Evolutionary conservation across 352 stramenopile genomes (phyloP).

Genomic region (Peronospora tabacina): DNA sequence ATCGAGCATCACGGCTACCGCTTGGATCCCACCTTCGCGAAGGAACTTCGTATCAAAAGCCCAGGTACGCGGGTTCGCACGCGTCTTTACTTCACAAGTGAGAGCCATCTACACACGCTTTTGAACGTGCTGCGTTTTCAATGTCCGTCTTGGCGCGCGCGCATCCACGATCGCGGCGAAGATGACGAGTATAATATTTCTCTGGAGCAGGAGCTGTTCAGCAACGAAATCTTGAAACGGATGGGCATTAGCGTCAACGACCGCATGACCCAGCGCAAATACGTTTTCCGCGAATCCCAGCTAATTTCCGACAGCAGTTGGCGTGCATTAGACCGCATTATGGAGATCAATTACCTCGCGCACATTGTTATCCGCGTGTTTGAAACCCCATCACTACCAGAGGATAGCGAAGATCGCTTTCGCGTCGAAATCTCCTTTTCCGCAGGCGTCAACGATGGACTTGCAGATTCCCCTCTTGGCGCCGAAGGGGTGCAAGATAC

Average conservation of each 20-base stretch:
- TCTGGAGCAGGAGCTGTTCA: slow-evolving; percentile 74
- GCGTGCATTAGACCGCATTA: slow-evolving; percentile 75
- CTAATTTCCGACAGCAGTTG: slow-evolving; percentile 69
- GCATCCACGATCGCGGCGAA: slow-evolving; percentile 45
- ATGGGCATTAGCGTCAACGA: slow-evolving; percentile 83
- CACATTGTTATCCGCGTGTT: slow-evolving; percentile 99
- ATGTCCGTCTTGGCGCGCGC: slow-evolving; percentile 58
- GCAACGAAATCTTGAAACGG: slow-evolving; percentile 75
- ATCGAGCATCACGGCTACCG: slow-evolving; percentile 86
- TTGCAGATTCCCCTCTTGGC: slow-evolving; percentile 12
- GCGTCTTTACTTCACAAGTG: slow-evolving; percentile 99
- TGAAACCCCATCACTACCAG: slow-evolving; percentile 86
- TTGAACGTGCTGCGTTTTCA: slow-evolving; percentile 96
- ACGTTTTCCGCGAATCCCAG: slow-evolving; percentile 75
- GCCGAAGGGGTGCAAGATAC: slow-evolving; percentile 45
- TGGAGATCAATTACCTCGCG: slow-evolving; percentile 97
- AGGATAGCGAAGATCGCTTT: slow-evolving; percentile 80
- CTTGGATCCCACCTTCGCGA: slow-evolving; percentile 76
- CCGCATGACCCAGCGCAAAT: slow-evolving; percentile 70
- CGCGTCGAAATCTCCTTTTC: slow-evolving; percentile 84
- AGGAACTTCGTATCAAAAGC: slow-evolving; percentile 94
- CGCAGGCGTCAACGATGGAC: slow-evolving; percentile 49
- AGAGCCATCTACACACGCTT: slow-evolving; percentile 97
- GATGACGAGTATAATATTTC: slow-evolving; percentile 69
- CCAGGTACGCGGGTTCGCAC: slow-evolving; percentile 87